A percentile compares a stretch with the other conserved stretches of the same genome.
These are phyloP conservation scores for Phalaenopsis equestris DNA, from an alignment of 106 monocot species.

Conservation along the genomic window DNA sequence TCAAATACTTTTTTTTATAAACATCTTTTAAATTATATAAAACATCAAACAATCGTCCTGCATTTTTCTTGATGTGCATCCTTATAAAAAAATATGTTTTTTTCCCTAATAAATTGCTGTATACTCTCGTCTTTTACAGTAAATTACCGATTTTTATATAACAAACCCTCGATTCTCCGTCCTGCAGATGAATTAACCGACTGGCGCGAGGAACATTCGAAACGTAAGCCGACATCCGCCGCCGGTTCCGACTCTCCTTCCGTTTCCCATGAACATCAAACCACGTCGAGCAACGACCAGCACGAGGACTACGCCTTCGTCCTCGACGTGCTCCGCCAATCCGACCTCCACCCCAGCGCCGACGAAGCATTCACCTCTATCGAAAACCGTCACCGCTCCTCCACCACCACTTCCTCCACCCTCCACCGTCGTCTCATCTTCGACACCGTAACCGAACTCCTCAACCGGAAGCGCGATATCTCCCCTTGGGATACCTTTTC, in stretches of 20 bases:
- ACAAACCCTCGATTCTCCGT: background rate
- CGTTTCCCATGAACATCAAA: background rate
- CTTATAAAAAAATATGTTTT: too few relatives aligned
- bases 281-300: slow-evolving; percentile 4
- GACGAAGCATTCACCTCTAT: slow-evolving; percentile 19
- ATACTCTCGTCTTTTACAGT: background rate
- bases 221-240: background rate
- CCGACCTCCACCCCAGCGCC: background rate
- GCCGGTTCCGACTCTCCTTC: background rate
- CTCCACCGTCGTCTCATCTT: slow-evolving; percentile 57
- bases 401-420: slow-evolving; percentile 4
- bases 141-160: background rate
- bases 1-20: too few relatives aligned
- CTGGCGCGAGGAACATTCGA: slow-evolving; percentile 15
- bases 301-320: slow-evolving; percentile 64
- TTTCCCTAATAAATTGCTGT: background rate
- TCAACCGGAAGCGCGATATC: slow-evolving; percentile 27
- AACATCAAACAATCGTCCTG: too few relatives aligned
- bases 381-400: slow-evolving; percentile 24
- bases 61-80: too few relatives aligned
- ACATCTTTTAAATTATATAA: too few relatives aligned
- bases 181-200: slow-evolving; percentile 27
- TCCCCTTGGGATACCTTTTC: slow-evolving; percentile 47
- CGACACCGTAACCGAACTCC: slow-evolving; percentile 58
- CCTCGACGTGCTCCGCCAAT: slow-evolving; percentile 31